Conservation (phyloP, 768 basidiomycete genomes). For the Phylloporus sp. region DNA sequence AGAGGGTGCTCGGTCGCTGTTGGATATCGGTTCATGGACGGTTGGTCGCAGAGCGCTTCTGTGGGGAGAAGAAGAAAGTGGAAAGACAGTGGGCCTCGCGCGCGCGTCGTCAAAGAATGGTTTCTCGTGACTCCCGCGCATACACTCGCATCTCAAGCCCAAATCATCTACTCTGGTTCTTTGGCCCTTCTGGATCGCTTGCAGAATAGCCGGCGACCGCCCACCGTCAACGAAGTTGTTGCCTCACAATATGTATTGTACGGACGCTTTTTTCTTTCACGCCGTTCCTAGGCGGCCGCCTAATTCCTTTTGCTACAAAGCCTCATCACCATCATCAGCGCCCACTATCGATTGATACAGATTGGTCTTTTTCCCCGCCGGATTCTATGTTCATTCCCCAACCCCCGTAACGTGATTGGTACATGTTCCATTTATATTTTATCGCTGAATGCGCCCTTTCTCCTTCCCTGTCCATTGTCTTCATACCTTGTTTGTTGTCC, state of each 20-base stretch:
- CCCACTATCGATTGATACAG: conserved; percentile 29
- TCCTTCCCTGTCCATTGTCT: conserved; percentile 16
- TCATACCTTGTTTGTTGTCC: conserved; percentile 52
- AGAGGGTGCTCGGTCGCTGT: conserved; percentile 33
- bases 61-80: conserved; percentile 13
- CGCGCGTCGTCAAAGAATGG: conserved; percentile 20
- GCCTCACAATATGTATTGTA: conserved; percentile 44
- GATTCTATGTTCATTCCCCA: conserved; percentile 26
- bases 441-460: conserved; percentile 19
- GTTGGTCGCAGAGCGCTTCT: conserved; percentile 27
- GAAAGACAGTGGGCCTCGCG: conserved; percentile 21
- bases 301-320: conserved; percentile 25
- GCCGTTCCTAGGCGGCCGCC: conserved; percentile 31
- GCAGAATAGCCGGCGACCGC: conserved; percentile 18
- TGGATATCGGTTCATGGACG: conserved; percentile 32
- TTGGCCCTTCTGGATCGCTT: conserved; percentile 16
- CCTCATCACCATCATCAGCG: conserved; percentile 27
- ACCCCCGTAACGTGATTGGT: conserved; percentile 17
- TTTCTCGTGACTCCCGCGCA: conserved; percentile 3
- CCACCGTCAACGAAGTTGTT: conserved; percentile 31
- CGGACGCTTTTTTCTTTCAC: conserved; percentile 79
- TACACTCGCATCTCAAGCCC: conserved; percentile 19
- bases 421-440: conserved; percentile 22
- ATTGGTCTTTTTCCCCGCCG: conserved; percentile 21
- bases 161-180: conserved; percentile 9